Conservation (phyloP, 2,329 filamentous ascomycete genomes). For the Botrytis pseudocinerea region DNA sequence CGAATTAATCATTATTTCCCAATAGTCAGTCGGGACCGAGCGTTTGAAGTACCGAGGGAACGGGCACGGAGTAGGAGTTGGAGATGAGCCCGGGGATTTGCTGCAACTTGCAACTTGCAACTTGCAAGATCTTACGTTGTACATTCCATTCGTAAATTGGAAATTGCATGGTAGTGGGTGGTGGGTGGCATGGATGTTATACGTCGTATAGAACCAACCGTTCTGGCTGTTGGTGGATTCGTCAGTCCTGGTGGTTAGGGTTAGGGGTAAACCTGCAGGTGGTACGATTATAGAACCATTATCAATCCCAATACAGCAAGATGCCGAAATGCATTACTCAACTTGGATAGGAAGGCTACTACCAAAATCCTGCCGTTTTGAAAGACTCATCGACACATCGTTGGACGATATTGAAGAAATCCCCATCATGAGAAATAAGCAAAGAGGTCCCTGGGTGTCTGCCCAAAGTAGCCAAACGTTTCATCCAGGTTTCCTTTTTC, state of each 20-base stretch:
- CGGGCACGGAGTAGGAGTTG: not conserved
- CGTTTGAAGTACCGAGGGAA: slow-evolving; percentile 11
- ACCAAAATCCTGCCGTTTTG: not conserved
- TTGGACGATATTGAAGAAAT: not conserved
- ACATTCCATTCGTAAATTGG: not conserved
- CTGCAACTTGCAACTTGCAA: too few relatives aligned
- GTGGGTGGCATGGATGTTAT: not conserved
- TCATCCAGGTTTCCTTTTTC: not conserved
- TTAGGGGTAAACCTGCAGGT: slow-evolving; percentile 5
- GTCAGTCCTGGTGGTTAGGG: not conserved
- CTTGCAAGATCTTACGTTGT: not conserved
- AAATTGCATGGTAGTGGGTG: not conserved
- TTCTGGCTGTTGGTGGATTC: slow-evolving; percentile 14
- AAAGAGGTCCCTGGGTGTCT: not conserved
- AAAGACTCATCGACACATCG: not conserved
- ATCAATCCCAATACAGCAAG: not conserved
- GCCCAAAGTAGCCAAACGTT: not conserved
- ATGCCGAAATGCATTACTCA: not conserved
- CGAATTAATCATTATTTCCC: not conserved
- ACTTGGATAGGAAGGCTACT: not conserved
- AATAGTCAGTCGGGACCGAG: slow-evolving; percentile 13
- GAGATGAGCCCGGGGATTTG: not conserved
- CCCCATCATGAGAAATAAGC: not conserved
- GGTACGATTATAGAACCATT: not conserved
- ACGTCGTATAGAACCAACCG: slow-evolving; percentile 10